These are phyloP conservation scores for Sugiyamaella valdiviana DNA, from an alignment of 805 yeast genomes.

Conservation along the genomic window DNA sequence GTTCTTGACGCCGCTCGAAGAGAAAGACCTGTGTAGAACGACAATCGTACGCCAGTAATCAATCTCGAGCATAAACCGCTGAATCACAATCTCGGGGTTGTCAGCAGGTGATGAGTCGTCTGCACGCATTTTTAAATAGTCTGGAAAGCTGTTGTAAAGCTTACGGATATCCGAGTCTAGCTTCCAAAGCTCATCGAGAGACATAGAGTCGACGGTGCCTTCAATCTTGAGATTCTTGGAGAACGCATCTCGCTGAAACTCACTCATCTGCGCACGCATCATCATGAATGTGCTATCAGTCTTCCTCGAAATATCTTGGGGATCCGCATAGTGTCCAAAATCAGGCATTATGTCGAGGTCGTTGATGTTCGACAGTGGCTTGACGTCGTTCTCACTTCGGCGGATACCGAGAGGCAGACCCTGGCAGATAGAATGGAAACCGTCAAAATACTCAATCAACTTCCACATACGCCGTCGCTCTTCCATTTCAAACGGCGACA, in stretches of 20 bases:
- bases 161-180: constrained; percentile 25
- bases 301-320: constrained; percentile 1
- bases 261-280: constrained; percentile 11
- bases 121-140: constrained; percentile 19
- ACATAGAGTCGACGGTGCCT: constrained; percentile 5
- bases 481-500: constrained; percentile 29
- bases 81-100: constrained; percentile 23
- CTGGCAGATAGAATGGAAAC: constrained; percentile 24
- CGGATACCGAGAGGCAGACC: constrained; percentile 29
- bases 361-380: constrained; percentile 23
- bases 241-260: constrained; percentile 10
- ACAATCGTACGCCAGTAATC: constrained; percentile 26
- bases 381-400: constrained; percentile 25
- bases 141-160: constrained; percentile 23
- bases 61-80: constrained; percentile 27
- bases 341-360: constrained; percentile 23
- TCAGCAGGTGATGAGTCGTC: constrained; percentile 18
- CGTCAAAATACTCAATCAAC: constrained; percentile 22
- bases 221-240: constrained; percentile 10
- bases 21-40: constrained; percentile 25
- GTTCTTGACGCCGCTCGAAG: constrained; percentile 11
- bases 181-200: constrained; percentile 17
- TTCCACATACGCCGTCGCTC: constrained; percentile 28
- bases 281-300: constrained; percentile 24
- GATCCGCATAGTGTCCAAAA: constrained; percentile 16